Base-by-base conservation (phyloP, 139 green algal genomes). In the Picochlorum sp. region DNA sequence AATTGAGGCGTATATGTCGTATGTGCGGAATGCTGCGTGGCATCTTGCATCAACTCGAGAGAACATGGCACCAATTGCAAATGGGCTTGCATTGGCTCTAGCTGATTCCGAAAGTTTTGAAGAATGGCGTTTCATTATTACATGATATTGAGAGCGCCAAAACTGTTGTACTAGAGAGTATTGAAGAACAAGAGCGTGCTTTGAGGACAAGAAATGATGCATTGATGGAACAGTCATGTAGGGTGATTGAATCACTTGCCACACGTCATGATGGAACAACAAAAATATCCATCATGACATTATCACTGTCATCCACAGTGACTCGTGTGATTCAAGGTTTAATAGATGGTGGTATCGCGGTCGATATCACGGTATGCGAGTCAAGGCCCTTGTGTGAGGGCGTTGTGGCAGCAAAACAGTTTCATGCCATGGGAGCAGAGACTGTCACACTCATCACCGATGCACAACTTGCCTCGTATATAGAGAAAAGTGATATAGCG, bases 251-350 rank as follows among this genome's bases (percentile, higher is more conserved):
- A 23, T 57, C 18, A 3, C 56, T 34, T 62, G 16, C 32, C 8
- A 54, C 0, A 20, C 18, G n/a, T 8, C 8, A 10, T n/a, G 56
- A 21, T 6, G 13, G 56, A 56, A 15, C 15, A 57, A 0, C 15
- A 65, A 18, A n/a, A 49, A 9, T 65, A 45, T 57, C 16, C n/a
- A 45, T 65, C 57, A 45, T 50, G 23, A 65, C 58, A 65, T 18
- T 50, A 58, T 65, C n/a, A 57, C 16, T 65, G 30, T 62, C 32
- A 20, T 62, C 30, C 1, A 54, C 18, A n/a, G n/a, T 54, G 4
- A 20, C 16, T 62, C 18, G 16, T 34, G 16, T 54, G 18, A 54
- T 54, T 20, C 16, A 54, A 21, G 1, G 18, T 20, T 6, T 20
- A 5, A 54, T 54, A 20, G 6, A 54, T 10, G 15, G n/a, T 9